Base-by-base conservation (phyloP, 371 early-diverging fungal genomes). In the Mortierella sp. region DNA sequence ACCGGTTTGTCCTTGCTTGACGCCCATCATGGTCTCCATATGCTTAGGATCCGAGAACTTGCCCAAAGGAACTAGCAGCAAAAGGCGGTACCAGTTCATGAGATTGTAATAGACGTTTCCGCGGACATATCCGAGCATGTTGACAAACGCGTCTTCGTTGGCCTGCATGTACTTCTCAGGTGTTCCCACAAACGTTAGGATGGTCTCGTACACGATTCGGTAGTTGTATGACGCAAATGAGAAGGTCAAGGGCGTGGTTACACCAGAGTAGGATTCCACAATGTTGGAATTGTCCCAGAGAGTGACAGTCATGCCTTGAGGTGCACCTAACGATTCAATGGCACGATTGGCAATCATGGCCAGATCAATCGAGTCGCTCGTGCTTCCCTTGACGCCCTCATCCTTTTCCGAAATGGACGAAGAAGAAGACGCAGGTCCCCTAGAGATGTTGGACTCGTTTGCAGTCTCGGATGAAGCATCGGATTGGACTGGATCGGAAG, bases 11-110 rank as follows among this genome's bases (percentile, higher is more conserved):
- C 76, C 76, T 27, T 74, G 76, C 54, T 74, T 74, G 26, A 74
- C 76, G 41, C 76, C 76, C 76, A 74, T 74, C 76, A 74, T 74
- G 26, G 76, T 74, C 42, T 74, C 76, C 76, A 74, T 74, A 31
- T 74, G 76, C 54, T 74, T 74, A 19, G 76, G 76, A n/a, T 74
- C 76, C 51, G 76, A 74, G 58, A 74, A 74, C 58, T 74, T 74
- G n/a, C 76, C 76, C 14, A 74, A 62, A 3, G 76, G 76, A 1
- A 62, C 76, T 13, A 74, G 55, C 16, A 74, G 54, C 45, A 74
- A 42, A 46, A 74, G 70, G 7, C 70, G 61, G 63, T 74, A 74
- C 76, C 76, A 74, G 66, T 74, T 74, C 76, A 74, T 74, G 19
- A 74, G 62, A 43, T 74, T 74, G 70, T 74, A 74, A 62, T 74